Base-by-base conservation (phyloP, 192 early-diverging fungal genomes). In the Coemansia sp. region DNA sequence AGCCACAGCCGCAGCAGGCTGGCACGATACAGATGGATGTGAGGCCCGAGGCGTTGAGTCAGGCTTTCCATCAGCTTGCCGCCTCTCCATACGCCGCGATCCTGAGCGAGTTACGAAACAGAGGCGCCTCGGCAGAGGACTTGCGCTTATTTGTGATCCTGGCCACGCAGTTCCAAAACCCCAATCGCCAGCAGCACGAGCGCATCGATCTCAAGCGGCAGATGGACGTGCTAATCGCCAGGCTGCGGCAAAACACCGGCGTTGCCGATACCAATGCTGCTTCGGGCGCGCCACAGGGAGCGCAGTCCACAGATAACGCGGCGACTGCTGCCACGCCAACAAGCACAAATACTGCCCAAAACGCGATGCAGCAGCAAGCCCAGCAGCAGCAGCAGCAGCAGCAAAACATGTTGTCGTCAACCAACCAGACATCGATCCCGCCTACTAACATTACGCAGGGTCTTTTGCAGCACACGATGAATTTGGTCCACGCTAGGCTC, bases 381-480 rank as follows among this genome's bases (percentile, higher is more conserved):
- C 66, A 54, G 50, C 56, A 39, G 36, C 30, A 61, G 9, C 66
- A 56, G 23, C 25, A 4, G 16, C 46, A 28, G 29, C 19, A 27
- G 24, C 59, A 61, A 47, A 18, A 29, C 14, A 22, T 61, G 53
- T 36, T 60, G 39, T 72, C 75, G 4, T 69, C 75, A 5, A 51
- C 58, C 8, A 49, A 14, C 27, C 69, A 71, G 60, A 32, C 75
- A 1, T 46, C 58, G 3, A 48, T 49, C 6, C 58, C 23, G 18
- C 55, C 62, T 1, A 19, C 46, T 3, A 49, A 35, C 25, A 20
- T 48, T 10, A 8, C 55, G 11, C 62, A 71, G 27, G 58, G 58
- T 48, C 61, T 77, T 4, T 29, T 77, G 13, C 48, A 68, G 2
- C 34, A 46, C 1, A 49, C 59, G 24, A 36, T 77, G 10, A 54